phyloP scores from a whole-genome alignment of 768 basidiomycete species.

The Termitomyces sp. region DNA sequence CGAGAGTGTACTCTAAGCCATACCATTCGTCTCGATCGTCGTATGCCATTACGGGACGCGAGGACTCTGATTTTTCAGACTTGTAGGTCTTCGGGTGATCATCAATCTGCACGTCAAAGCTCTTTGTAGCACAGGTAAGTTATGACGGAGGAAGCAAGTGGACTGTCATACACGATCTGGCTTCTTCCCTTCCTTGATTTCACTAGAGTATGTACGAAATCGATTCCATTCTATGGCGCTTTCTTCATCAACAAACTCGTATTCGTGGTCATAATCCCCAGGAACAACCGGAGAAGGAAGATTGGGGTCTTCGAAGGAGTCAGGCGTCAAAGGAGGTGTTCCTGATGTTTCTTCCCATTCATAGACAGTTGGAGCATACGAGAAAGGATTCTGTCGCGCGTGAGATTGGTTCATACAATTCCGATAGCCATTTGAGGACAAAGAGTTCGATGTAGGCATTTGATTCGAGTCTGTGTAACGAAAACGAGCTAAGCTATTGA shows the following conservation, averaged over 20 bases:
- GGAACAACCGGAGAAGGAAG: slow-evolving; percentile 10
- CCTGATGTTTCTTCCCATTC: slow-evolving; percentile 7
- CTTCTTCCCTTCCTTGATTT: slow-evolving; percentile 37
- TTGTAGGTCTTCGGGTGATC: neutral
- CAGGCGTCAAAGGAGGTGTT: slow-evolving; percentile 26
- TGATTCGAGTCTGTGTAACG: slow-evolving; percentile 11
- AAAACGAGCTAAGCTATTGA: slow-evolving; percentile 17
- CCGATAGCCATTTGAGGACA: neutral
- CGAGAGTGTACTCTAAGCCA: slow-evolving; percentile 40
- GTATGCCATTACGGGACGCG: neutral
- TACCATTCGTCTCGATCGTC: slow-evolving; percentile 36
- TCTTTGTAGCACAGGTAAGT: slow-evolving; percentile 10
- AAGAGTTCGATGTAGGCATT: slow-evolving; percentile 1
- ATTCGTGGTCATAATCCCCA: slow-evolving; percentile 10
- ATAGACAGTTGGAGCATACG: slow-evolving; percentile 1
- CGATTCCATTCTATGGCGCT: slow-evolving; percentile 9
- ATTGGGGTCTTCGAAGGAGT: slow-evolving; percentile 14
- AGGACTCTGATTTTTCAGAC: neutral
- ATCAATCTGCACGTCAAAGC: slow-evolving; percentile 14
- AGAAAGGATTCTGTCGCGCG: neutral
- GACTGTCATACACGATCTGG: slow-evolving; percentile 27
- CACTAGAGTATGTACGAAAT: slow-evolving; percentile 20
- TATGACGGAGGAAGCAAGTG: neutral
- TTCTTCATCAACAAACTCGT: slow-evolving; percentile 12
- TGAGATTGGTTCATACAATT: neutral